Base-by-base conservation (phyloP, 2,329 filamentous ascomycete genomes). In the Claviceps quebecensis region DNA sequence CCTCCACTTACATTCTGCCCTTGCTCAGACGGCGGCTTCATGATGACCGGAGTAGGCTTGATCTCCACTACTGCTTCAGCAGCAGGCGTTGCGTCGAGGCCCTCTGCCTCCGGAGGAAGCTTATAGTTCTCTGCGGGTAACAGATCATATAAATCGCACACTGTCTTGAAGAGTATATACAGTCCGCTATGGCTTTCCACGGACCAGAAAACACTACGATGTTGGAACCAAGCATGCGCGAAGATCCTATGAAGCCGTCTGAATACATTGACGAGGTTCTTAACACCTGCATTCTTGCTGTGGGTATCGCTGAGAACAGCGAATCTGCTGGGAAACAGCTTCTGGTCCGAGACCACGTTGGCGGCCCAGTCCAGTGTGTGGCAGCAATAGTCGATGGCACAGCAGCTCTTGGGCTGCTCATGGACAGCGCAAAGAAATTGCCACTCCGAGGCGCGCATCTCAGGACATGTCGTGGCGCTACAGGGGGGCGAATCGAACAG, bases 371-470 rank as follows among this genome's bases (percentile, higher is more conserved):
- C 93, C 44, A 98, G 82, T 0, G 93, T 98, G 66, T 98, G 93
- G 66, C 91, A 97, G 76, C 90, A 96, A 71, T 98, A 98, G 70
- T 98, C 93, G 63, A 98, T 96, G 49, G 93, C 93, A 68, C 91
- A 96, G 72, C 93, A 98, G 61, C 85, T 87, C 71, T 97, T 97
- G 47, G 93, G 93, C 48, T 89, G 86, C 64, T 97, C 91, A 66
- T 98, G 93, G 3, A 97, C 93, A 48, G 93, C 93, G 71, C 93
- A 98, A 47, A 98, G 80, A 63, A 97, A 98, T 70, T 98, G 93
- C 93, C 93, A 98, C 72, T 98, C 91, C 34, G 87, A 93, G 2
- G 93, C 93, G 63, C 93, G 89, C 93, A 98, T 98, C 70, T 98
- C 93, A 36, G 90, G 89, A 63, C 93, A 98, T 1, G 93, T 96